These are phyloP conservation scores for Oryza rufipogon DNA, from an alignment of 176 grass and related monocot species.

Conservation along the genomic window DNA sequence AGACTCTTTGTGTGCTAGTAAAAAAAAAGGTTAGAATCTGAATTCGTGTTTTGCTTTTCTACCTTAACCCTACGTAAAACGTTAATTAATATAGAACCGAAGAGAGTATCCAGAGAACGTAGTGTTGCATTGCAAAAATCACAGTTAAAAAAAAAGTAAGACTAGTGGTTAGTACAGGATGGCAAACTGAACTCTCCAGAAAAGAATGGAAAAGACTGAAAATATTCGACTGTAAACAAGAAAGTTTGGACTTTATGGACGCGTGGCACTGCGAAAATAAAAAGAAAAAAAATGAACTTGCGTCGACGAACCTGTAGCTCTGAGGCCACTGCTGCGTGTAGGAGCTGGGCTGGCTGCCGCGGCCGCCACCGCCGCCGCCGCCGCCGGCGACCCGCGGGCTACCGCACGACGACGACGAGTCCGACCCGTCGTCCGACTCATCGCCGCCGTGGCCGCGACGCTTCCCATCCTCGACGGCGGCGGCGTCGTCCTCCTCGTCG, in stretches of 20 bases:
- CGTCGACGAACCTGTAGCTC: conserved; percentile 72
- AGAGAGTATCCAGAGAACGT: too few species aligned
- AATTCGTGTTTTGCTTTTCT: too few species aligned
- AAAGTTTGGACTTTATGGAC: neutral
- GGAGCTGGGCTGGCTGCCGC: conserved; percentile 55
- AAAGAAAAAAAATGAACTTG: neutral
- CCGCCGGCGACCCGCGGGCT: conserved; percentile 5
- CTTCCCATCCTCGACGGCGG: conserved; percentile 30
- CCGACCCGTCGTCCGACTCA: conserved; percentile 41
- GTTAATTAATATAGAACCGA: too few species aligned
- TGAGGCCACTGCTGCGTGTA: conserved; percentile 83
- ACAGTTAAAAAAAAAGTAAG: neutral
- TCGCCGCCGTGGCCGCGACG: neutral
- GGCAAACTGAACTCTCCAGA: neutral
- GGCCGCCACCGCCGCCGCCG: neutral
- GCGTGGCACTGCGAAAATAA: neutral
- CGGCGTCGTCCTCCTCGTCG: conserved; percentile 54
- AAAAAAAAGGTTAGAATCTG: too few species aligned
- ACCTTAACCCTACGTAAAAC: too few species aligned
- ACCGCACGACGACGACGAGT: conserved; percentile 52
- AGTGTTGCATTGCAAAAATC: neutral
- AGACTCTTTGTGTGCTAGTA: too few species aligned
- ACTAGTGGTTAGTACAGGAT: neutral
- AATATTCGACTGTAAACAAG: neutral
- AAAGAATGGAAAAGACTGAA: neutral